Conservation (phyloP, 2,329 filamentous ascomycete genomes). For the Colletotrichum karsti region DNA sequence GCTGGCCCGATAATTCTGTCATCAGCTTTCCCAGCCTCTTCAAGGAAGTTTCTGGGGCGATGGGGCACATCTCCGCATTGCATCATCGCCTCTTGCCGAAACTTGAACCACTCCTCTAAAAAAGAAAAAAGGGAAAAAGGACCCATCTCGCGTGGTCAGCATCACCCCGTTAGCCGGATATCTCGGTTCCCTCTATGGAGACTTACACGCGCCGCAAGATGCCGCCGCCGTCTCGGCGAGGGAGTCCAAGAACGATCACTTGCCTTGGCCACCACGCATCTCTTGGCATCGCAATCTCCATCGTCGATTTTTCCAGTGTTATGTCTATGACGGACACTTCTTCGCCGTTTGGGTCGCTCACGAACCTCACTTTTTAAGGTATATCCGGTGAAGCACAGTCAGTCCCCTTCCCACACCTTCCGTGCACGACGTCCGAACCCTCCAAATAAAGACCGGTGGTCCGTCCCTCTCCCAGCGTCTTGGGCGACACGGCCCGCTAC, state of each 20-base stretch:
- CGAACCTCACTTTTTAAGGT: background rate
- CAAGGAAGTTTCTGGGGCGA: conserved; percentile 1
- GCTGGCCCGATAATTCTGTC: background rate
- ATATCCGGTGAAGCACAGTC: background rate
- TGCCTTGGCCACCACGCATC: background rate
- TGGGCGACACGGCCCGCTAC: conserved; percentile 6
- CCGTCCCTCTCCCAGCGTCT: background rate
- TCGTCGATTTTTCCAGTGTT: background rate
- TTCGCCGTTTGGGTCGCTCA: background rate
- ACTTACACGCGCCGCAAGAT: background rate
- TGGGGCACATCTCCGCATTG: conserved; percentile 19
- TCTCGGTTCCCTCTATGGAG: background rate
- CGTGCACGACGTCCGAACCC: background rate
- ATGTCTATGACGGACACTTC: no score
- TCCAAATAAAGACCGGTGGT: background rate
- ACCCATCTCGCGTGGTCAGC: background rate
- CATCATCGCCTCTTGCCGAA: conserved; percentile 9
- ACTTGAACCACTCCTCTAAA: background rate
- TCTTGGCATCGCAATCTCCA: no score
- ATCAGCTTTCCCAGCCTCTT: conserved; percentile 13
- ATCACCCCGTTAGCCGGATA: background rate
- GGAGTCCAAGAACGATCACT: background rate
- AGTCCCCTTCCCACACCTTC: background rate
- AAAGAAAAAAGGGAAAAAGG: no score
- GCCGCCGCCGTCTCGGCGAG: background rate